Evolutionary conservation across 2,329 filamentous ascomycete genomes (phyloP), one percentile per base, ranked within the genome.

Genomic region (Drechslerella dactyloides): DNA sequence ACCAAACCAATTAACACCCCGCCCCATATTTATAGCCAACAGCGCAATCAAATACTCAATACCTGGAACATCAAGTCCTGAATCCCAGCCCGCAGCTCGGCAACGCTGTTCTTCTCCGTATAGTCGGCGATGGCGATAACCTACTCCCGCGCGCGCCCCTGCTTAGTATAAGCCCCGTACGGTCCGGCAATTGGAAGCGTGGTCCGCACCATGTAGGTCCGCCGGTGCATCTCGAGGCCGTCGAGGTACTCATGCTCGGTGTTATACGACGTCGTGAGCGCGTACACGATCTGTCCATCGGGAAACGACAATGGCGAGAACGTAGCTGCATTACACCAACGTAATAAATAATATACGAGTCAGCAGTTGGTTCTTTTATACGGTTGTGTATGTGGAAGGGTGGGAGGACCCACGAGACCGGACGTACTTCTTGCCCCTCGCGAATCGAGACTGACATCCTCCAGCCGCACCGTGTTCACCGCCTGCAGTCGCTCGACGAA

Each of bases 231-330:
- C 68, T 77, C 75, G 54, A 77, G 75, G 19, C 69, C 72, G 48
- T 77, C 76, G 15, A 77, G 69, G 42, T 77, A 77, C 46, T 77
- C 75, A 64, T 77, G 76, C 56, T 77, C 76, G 46, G 69, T 83
- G 79, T 99, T 94, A 82, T 97, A 97, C 0, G 94, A 89, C 72
- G 90, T 91, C 66, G 90, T 88, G 73, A 97, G 85, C 79, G 96
- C 90, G 83, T 94, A 97, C 76, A 97, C 85, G 73, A 97, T 89
- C 77, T 88, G 87, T 72, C 93, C 93, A 75, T 88, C 86, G 10
- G 91, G 92, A 79, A 94, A 96, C 13, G 90, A 90, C 77, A 94
- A 82, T 44, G 93, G 93, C 68, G 91, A 96, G 81, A 97, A 97
- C 88, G 94, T 93, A 80, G 91, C 92, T 96, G 79, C 59, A 72